phyloP scores from a whole-genome alignment of 495 filamentous ascomycete genomes.

The Aspergillus asperescens region DNA sequence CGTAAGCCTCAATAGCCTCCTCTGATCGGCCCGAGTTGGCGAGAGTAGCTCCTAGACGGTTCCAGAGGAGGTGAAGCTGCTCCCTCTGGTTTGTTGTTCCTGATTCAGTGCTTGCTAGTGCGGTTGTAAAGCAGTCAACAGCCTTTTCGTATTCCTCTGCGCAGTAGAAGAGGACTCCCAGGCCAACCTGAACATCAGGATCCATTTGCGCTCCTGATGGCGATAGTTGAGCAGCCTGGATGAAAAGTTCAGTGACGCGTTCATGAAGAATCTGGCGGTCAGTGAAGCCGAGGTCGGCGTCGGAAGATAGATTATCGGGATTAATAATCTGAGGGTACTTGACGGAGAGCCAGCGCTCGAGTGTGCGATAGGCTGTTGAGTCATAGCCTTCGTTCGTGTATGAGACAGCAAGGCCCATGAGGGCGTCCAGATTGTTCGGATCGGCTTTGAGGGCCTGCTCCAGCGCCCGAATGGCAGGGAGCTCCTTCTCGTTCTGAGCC shows the following conservation, averaged over 20 bases:
- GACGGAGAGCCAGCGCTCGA: conserved; percentile 91
- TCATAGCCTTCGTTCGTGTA: conserved; percentile 99
- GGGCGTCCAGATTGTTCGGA: conserved; percentile 74
- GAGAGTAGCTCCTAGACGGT: conserved; percentile 90
- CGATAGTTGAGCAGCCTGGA: conserved; percentile 83
- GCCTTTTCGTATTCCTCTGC: conserved; percentile 97
- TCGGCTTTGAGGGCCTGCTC: conserved; percentile 88
- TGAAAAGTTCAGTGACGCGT: conserved; percentile 83
- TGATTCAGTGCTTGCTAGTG: conserved; percentile 73
- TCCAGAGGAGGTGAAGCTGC: conserved; percentile 93
- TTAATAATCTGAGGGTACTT: conserved; percentile 82
- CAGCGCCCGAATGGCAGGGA: conserved; percentile 93
- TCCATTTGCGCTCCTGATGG: conserved; percentile 89
- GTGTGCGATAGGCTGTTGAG: conserved; percentile 88
- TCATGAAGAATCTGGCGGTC: conserved; percentile 88
- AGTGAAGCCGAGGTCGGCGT: conserved; percentile 79
- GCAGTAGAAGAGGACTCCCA: conserved; percentile 97
- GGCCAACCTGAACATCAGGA: conserved; percentile 93
- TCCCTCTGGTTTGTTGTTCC: conserved; percentile 68
- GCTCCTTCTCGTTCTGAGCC: conserved; percentile 97
- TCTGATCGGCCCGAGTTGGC: conserved; percentile 90
- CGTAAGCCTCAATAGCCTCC: conserved; percentile 95
- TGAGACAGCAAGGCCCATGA: conserved; percentile 95
- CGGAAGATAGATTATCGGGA: conserved; percentile 59
- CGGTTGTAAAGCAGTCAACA: conserved; percentile 94